These are phyloP conservation scores for Schizophyllum commune DNA, from an alignment of 1,284 basidiomycete genomes.

Conservation along the genomic window DNA sequence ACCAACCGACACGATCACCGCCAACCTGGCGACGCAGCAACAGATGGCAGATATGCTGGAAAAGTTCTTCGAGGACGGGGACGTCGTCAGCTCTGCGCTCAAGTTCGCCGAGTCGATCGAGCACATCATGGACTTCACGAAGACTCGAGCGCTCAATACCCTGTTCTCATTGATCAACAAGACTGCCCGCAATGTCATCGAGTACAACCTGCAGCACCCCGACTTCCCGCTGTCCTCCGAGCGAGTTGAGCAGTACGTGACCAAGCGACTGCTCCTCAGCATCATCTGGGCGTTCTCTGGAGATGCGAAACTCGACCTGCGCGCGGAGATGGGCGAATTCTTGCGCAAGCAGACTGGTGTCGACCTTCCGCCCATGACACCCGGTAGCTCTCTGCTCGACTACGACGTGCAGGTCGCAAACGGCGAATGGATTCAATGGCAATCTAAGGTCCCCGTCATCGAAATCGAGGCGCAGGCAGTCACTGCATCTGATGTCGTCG, in stretches of 20 bases:
- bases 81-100: slow-evolving; percentile 76
- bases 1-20: slow-evolving; percentile 40
- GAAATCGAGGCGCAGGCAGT: slow-evolving; percentile 97
- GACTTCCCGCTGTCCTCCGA: slow-evolving; percentile 90
- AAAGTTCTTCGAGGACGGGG: slow-evolving; percentile 77
- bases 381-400: slow-evolving; percentile 87
- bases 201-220: slow-evolving; percentile 91
- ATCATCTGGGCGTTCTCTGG: slow-evolving; percentile 99
- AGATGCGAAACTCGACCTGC: slow-evolving; percentile 85
- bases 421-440: slow-evolving; percentile 92
- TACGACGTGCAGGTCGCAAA: slow-evolving; percentile 86
- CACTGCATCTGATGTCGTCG: slow-evolving; percentile 92
- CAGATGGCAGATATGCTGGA: slow-evolving; percentile 74
- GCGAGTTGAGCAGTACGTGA: slow-evolving; percentile 85
- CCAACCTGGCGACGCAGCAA: slow-evolving; percentile 73
- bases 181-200: slow-evolving; percentile 86
- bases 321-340: slow-evolving; percentile 88
- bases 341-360: slow-evolving; percentile 82
- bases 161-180: slow-evolving; percentile 98
- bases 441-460: slow-evolving; percentile 85
- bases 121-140: slow-evolving; percentile 99
- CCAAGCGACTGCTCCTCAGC: slow-evolving; percentile 85
- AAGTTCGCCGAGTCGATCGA: slow-evolving; percentile 76
- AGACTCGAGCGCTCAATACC: slow-evolving; percentile 87
- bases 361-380: slow-evolving; percentile 72